Evolutionary conservation across 2,329 filamentous ascomycete genomes (phyloP), one percentile per base, ranked within the genome.

Genomic region (Emergomyces orientalis): DNA sequence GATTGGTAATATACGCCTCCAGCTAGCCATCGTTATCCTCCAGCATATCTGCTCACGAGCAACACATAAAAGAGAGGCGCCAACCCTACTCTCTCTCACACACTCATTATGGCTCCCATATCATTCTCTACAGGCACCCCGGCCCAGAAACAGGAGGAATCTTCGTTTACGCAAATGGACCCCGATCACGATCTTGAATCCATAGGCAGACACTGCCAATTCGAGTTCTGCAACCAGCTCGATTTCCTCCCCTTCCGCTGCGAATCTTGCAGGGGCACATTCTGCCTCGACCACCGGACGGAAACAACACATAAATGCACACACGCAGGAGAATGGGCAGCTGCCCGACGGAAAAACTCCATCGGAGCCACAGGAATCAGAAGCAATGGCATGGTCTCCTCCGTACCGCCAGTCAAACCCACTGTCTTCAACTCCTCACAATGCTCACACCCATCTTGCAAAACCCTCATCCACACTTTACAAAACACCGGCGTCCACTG

Each of bases 211-310:
- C 92, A 97, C 80, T 99, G 94, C 83, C 86, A 97, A 75, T 88
- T 89, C 77, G 81, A 88, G 67, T 95, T 91, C 81, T 99, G 94
- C 81, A 88, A 92, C 74, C 89, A 94, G 73, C 89, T 97, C 65
- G 94, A 97, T 59, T 97, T 99, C 76, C 85, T 99, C 4, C 94
- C 94, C 3, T 97, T 97, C 76, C 84, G 86, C 72, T 99, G 94
- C 79, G 90, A 95, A 74, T 94, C 89, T 69, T 99, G 94, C 78
- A 84, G 79, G 71, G 81, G 81, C 63, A 93, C 88, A 19, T 99
- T 87, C 79, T 99, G 95, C 75, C 88, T 96, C 68, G 93, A 97
- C 73, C 94, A 99, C 81, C 89, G 93, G 62, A 88, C 86, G 70
- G 93, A 97, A 79, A 84, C 85, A 25, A 79, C 90, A 0, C 95